Evolutionary conservation across 805 yeast species (phyloP).

Genomic region (Saccharomycopsis sp.): DNA sequence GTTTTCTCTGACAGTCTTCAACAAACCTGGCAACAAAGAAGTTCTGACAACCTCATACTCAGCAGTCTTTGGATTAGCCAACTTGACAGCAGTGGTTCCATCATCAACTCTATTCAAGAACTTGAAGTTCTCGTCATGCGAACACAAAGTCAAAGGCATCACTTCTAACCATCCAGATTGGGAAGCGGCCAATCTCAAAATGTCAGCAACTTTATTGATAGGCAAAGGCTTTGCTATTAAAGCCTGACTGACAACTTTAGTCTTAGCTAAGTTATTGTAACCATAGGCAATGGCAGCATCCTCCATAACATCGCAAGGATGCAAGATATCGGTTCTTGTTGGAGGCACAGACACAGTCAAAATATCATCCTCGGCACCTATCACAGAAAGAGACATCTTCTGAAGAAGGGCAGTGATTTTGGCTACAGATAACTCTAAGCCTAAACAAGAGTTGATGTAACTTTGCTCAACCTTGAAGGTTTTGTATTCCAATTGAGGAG

Average conservation of each 20-base stretch:
- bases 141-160: slow-evolving; percentile 89
- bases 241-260: slow-evolving; percentile 70
- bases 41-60: slow-evolving; percentile 99
- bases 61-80: slow-evolving; percentile 92
- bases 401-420: slow-evolving; percentile 62
- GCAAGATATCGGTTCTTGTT: slow-evolving; percentile 93
- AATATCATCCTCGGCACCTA: slow-evolving; percentile 34
- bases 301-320: slow-evolving; percentile 97
- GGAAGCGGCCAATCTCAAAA: slow-evolving; percentile 82
- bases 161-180: slow-evolving; percentile 96
- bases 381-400: slow-evolving; percentile 76
- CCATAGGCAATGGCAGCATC: slow-evolving; percentile 97
- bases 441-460: slow-evolving; percentile 89
- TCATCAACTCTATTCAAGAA: slow-evolving; percentile 73
- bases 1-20: slow-evolving; percentile 93
- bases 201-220: slow-evolving; percentile 84
- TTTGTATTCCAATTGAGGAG: slow-evolving; percentile 70
- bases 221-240: slow-evolving; percentile 85
- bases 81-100: slow-evolving; percentile 71
- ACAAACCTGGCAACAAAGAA: slow-evolving; percentile 84
- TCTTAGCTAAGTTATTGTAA: slow-evolving; percentile 76
- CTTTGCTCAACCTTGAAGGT: slow-evolving; percentile 63
- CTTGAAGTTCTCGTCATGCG: slow-evolving; percentile 94
- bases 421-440: slow-evolving; percentile 62
- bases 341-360: slow-evolving; percentile 75